Percentiles rank a stretch among this genome's conserved stretches.
Evolutionary conservation across 139 green algal species (phyloP).

Genomic region (Astrephomene gubernaculifera): DNA sequence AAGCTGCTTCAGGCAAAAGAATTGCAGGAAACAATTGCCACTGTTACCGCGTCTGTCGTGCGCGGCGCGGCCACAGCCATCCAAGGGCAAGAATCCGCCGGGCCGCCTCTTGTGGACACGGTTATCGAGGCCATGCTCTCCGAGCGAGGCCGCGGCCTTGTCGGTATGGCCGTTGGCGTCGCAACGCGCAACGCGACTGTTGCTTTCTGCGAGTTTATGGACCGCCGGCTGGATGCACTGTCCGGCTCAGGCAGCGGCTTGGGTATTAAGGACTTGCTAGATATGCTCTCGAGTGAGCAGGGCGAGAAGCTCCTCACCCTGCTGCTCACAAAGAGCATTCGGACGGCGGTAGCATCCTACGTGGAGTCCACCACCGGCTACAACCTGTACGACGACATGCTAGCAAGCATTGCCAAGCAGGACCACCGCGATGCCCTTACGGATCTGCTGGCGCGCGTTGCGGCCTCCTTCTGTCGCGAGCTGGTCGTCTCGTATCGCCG

Average conservation of each 20-base stretch:
- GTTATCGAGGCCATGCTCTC: constrained; percentile 58
- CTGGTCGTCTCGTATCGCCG: constrained; percentile 25
- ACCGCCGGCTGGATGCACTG: constrained; percentile 40
- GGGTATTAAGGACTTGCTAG: constrained; percentile 26
- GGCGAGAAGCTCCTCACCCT: constrained; percentile 51
- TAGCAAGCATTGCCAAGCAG: constrained; percentile 44
- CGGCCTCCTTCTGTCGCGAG: constrained; percentile 53
- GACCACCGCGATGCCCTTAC: constrained; percentile 55
- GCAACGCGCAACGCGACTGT: constrained; percentile 54
- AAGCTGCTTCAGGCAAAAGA: constrained; percentile 50
- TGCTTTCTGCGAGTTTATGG: constrained; percentile 55
- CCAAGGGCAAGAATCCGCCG: background rate
- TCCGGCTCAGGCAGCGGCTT: background rate
- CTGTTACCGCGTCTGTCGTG: constrained; percentile 1
- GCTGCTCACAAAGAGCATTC: constrained; percentile 61
- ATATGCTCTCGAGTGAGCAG: constrained; percentile 53
- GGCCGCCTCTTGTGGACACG: constrained; percentile 31
- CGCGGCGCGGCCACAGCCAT: background rate
- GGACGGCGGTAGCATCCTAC: constrained; percentile 53
- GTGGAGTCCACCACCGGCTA: constrained; percentile 52
- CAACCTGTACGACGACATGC: constrained; percentile 60
- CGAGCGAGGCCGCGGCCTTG: constrained; percentile 45
- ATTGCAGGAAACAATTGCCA: constrained; percentile 39
- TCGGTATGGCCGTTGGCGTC: constrained; percentile 57
- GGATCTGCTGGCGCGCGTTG: constrained; percentile 50